Conservation (phyloP, 2,329 filamentous ascomycete genomes). For the Colletotrichum karsti region DNA sequence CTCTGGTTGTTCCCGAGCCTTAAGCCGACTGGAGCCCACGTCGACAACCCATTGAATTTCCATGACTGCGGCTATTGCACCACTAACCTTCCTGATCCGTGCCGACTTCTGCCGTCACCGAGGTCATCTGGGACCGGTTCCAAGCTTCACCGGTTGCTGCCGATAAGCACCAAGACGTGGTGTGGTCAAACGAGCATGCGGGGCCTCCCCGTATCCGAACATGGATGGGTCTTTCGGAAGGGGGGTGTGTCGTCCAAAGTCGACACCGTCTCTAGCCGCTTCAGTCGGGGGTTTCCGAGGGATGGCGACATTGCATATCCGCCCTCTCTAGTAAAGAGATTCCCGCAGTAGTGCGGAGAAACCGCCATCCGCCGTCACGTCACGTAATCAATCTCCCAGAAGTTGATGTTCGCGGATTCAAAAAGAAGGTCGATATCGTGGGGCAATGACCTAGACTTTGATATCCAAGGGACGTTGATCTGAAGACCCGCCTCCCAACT, state of each 20-base stretch:
- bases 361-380: neutral
- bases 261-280: neutral
- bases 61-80: too few relatives aligned
- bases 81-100: too few relatives aligned
- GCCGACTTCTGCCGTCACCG: neutral
- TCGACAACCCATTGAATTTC: neutral
- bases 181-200: neutral
- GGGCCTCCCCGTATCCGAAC: neutral
- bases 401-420: neutral
- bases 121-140: neutral
- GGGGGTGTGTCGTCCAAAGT: neutral
- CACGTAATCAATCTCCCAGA: neutral
- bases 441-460: too few relatives aligned
- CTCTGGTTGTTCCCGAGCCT: neutral
- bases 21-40: neutral
- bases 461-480: too few relatives aligned
- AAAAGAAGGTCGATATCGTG: too few relatives aligned
- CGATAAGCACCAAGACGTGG: neutral
- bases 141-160: neutral
- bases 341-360: conserved; percentile 1
- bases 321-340: neutral
- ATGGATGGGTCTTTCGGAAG: neutral
- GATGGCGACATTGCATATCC: conserved; percentile 23
- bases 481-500: neutral
- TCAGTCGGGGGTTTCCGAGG: conserved; percentile 7